Evolutionary conservation across 2,329 filamentous ascomycete genomes (phyloP).

Genomic region (Fusarium denticulatum): DNA sequence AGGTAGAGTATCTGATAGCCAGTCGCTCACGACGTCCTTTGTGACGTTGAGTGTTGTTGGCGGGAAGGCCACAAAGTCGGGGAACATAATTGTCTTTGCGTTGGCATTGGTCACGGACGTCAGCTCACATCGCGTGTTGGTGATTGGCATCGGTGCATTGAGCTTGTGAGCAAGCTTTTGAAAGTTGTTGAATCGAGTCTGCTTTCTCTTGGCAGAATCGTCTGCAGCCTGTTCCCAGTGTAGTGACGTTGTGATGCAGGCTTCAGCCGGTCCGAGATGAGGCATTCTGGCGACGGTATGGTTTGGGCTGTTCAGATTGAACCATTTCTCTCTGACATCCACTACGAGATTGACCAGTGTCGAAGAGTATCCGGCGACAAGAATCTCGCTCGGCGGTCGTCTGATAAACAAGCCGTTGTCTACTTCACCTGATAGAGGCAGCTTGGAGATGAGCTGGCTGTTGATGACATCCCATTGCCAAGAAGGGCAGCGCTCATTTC

Average conservation of each 20-base stretch:
- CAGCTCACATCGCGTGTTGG: conserved; percentile 24
- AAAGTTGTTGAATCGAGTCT: conserved; percentile 26
- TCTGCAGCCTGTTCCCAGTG: conserved; percentile 33
- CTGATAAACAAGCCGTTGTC: conserved; percentile 21
- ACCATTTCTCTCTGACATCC: conserved; percentile 27
- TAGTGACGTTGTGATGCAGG: conserved; percentile 28
- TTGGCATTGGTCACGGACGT: conserved; percentile 9
- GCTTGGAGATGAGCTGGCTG: conserved; percentile 28
- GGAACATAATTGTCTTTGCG: conserved; percentile 4
- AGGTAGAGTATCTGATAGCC: conserved; percentile 2
- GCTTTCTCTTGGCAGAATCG: conserved; percentile 11
- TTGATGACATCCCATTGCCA: conserved; percentile 38
- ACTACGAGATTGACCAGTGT: conserved; percentile 20
- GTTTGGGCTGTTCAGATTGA: conserved; percentile 30
- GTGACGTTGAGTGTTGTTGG: conserved; percentile 15
- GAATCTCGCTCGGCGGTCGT: conserved; percentile 22
- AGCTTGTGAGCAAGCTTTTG: conserved; percentile 28
- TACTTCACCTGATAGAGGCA: conserved; percentile 20
- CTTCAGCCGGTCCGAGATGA: conserved; percentile 27
- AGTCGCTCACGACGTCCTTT: conserved; percentile 1
- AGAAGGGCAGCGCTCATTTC: conserved; percentile 30
- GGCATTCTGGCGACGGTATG: conserved; percentile 34
- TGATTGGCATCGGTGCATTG: conserved; percentile 22
- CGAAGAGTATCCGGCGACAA: conserved; percentile 14
- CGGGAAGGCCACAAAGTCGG: conserved; percentile 23